A percentile compares a stretch with the other conserved stretches of the same genome.
These are phyloP conservation scores for Auricularia auricula-judae DNA, from an alignment of 768 basidiomycete genomes.

Conservation along the genomic window DNA sequence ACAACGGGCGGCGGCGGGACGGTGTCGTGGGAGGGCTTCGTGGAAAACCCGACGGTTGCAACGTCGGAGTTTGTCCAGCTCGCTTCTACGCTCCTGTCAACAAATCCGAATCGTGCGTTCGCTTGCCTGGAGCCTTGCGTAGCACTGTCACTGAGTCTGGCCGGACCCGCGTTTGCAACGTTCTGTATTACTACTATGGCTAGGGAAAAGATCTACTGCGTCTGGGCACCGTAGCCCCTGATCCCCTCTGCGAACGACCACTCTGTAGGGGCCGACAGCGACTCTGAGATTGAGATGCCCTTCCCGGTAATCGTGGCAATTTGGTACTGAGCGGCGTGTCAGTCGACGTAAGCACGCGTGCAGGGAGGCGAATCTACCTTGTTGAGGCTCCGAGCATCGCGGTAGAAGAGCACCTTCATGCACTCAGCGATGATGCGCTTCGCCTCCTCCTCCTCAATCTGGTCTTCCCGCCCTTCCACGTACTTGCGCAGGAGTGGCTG, in stretches of 20 bases:
- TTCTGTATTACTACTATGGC: not conserved
- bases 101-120: not conserved
- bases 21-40: not conserved
- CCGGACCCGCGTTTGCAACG: too few relatives aligned
- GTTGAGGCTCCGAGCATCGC: conserved; percentile 90
- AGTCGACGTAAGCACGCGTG: not conserved
- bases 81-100: not conserved
- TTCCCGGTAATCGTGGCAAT: conserved; percentile 74
- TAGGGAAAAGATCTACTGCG: conserved; percentile 38
- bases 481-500: conserved; percentile 85
- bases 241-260: conserved; percentile 94
- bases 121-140: not conserved
- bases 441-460: conserved; percentile 70
- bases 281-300: conserved; percentile 72
- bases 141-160: not conserved
- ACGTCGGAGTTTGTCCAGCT: not conserved
- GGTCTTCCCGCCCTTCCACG: conserved; percentile 71
- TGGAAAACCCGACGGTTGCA: not conserved
- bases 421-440: conserved; percentile 66
- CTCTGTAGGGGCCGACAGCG: conserved; percentile 59
- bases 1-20: not conserved
- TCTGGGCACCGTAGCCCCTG: conserved; percentile 83
- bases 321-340: conserved; percentile 61
- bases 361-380: conserved; percentile 47
- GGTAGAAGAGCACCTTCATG: conserved; percentile 91